Evolutionary conservation across 2,329 filamentous ascomycete genomes (phyloP), one percentile per base, ranked within the genome.

Genomic region (Aspergillus jensenii): DNA sequence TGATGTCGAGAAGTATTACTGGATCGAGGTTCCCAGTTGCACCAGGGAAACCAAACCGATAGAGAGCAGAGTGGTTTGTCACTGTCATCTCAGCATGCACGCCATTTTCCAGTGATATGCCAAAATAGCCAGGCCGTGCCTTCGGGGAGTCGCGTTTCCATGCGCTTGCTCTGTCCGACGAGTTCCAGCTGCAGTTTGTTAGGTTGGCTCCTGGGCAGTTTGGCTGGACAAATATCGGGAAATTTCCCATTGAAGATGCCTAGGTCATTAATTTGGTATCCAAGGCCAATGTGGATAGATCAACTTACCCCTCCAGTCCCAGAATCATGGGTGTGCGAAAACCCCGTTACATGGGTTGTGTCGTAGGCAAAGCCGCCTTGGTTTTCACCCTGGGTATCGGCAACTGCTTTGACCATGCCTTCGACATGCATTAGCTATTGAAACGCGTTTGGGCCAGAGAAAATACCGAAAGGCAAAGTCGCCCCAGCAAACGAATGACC

Each of bases 161-260:
- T 2, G 65, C 50, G 48, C 76, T 61, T 67, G 79, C 62, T 74
- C 85, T 79, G 41, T 81, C 77, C 19, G 70, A 74, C 64, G 84
- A 84, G 11, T 82, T 81, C 66, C 84, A 90, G 12, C 76, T 77
- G 70, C 88, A 90, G 7, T 78, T 76, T 65, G 90, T 78, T 54
- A 91, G 72, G 40, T 86, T 81, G 59, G 89, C 83, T 14, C 77
- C 80, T 0, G 82, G 78, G 62, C 89, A 91, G 41, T 79, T 78
- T 4, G 82, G 75, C 60, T 90, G 87, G 0, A 88, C 81, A 62
- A 91, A 91, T 1, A 91, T 76, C 0, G 89, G 86, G 53, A 91
- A 91, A 67, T 90, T 90, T 14, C 88, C 89, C 56, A 65, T 37
- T 9, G 62, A 90, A 0, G 88, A 84, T 1, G 74, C 62, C 72